These are phyloP conservation scores for Calophaca sinica DNA, from an alignment of 306 rosid genomes.

Conservation along the genomic window DNA sequence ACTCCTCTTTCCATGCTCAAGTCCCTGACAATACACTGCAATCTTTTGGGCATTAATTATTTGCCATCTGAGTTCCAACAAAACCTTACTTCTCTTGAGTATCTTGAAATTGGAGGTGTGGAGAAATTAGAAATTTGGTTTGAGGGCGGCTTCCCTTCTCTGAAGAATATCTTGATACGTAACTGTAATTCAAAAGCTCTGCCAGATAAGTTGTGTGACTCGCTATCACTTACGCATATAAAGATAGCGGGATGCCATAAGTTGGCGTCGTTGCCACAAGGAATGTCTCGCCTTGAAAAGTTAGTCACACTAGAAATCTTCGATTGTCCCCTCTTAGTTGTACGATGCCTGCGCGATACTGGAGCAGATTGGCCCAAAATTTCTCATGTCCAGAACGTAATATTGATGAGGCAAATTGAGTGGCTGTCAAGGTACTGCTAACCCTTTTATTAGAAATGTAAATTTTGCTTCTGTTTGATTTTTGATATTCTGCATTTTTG, in stretches of 20 bases:
- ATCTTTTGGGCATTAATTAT: neutral
- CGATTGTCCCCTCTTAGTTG: neutral
- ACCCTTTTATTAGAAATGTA: neutral
- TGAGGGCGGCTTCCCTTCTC: neutral
- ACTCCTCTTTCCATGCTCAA: slow-evolving; percentile 1
- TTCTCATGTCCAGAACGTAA: neutral
- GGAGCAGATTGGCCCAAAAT: slow-evolving; percentile 32
- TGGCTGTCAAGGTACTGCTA: neutral
- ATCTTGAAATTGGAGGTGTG: neutral
- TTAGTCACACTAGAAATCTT: neutral
- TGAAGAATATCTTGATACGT: neutral
- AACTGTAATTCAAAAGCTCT: neutral
- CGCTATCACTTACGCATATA: neutral
- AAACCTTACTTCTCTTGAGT: neutral
- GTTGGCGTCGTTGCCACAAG: neutral
- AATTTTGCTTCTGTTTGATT: neutral
- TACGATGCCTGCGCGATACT: neutral
- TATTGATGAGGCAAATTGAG: neutral
- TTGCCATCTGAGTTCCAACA: neutral
- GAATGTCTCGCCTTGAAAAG: neutral
- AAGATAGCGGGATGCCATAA: slow-evolving; percentile 11
- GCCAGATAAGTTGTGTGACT: neutral
- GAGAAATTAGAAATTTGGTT: neutral
- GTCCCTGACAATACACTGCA: neutral
- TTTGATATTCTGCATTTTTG: neutral